A percentile compares a stretch with the other conserved stretches of the same genome.
Evolutionary conservation across 1,139 yeast genomes (phyloP).

Genomic region (Hyphopichia khmerensis): DNA sequence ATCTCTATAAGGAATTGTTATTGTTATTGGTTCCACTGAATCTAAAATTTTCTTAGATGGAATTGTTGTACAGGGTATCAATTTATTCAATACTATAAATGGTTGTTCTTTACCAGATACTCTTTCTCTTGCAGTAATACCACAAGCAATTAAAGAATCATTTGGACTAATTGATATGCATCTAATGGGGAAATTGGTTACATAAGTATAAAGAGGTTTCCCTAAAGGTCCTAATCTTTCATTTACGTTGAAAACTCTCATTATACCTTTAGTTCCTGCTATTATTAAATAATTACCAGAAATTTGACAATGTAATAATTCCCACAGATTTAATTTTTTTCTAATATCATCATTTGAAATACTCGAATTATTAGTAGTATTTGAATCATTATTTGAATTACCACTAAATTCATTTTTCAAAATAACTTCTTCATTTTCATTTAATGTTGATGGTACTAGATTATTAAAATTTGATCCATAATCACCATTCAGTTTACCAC

Average conservation of each 20-base stretch:
- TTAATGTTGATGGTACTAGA: constrained; percentile 22
- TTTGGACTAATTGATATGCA: constrained; percentile 71
- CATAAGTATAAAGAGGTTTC: constrained; percentile 63
- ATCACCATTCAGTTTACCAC: constrained; percentile 70
- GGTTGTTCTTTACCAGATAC: constrained; percentile 76
- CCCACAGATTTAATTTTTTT: constrained; percentile 51
- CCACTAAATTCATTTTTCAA: constrained; percentile 35
- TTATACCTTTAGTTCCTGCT: constrained; percentile 71
- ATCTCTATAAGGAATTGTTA: constrained; percentile 82
- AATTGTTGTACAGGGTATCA: constrained; percentile 17
- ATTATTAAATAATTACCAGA: constrained; percentile 62
- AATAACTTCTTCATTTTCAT: constrained; percentile 22
- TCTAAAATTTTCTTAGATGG: constrained; percentile 15
- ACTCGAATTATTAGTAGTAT: constrained; percentile 7
- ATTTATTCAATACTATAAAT: constrained; percentile 64
- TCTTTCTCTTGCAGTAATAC: constrained; percentile 78
- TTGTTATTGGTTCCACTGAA: constrained; percentile 59
- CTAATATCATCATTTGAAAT: constrained; percentile 20
- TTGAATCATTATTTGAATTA: constrained; percentile 13
- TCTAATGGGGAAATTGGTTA: constrained; percentile 73
- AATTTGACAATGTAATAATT: constrained; percentile 62
- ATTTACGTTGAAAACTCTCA: constrained; percentile 61
- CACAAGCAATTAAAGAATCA: constrained; percentile 70
- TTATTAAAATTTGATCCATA: constrained; percentile 51
- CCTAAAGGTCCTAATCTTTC: constrained; percentile 43